Percentiles rank a stretch among this genome's conserved stretches.
These are phyloP conservation scores for Fonsecaea nubica DNA, from an alignment of 2,329 filamentous ascomycete genomes.

Conservation along the genomic window DNA sequence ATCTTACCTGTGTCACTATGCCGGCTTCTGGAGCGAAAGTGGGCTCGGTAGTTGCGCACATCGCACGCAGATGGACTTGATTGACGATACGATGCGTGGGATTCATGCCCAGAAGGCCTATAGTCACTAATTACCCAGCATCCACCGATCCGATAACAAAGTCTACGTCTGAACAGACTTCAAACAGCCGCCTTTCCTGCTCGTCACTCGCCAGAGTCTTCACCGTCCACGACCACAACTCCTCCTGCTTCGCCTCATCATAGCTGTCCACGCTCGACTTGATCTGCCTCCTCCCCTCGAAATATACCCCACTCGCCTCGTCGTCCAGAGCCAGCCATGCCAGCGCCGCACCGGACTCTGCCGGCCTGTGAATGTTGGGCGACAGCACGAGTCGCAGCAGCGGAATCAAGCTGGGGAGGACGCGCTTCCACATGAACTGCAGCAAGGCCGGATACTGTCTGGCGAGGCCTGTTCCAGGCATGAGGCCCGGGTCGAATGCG, in stretches of 20 bases:
- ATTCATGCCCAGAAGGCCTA: background rate
- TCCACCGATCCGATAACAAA: background rate
- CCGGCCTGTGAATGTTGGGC: constrained; percentile 49
- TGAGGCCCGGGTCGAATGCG: constrained; percentile 57
- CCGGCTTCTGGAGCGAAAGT: too few relatives aligned
- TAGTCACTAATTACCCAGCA: background rate
- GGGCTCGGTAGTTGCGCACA: too few relatives aligned
- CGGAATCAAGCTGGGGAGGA: constrained; percentile 48
- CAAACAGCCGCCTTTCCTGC: constrained; percentile 42
- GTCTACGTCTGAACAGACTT: constrained; percentile 6
- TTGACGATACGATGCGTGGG: background rate
- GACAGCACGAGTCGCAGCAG: constrained; percentile 46
- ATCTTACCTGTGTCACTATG: too few relatives aligned
- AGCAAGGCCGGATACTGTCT: constrained; percentile 44
- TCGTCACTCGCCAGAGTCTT: constrained; percentile 42
- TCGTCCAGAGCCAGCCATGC: constrained; percentile 50
- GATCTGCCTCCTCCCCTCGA: constrained; percentile 51
- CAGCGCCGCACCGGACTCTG: constrained; percentile 51
- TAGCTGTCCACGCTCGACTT: constrained; percentile 54
- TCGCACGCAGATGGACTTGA: background rate
- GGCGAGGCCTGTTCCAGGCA: constrained; percentile 56
- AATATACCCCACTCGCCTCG: constrained; percentile 53
- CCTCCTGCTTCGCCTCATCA: constrained; percentile 55
- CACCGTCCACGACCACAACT: constrained; percentile 59
- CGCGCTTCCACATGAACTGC: constrained; percentile 46